phyloP scores from a whole-genome alignment of 768 basidiomycete species.

The Panellus pusillus region DNA sequence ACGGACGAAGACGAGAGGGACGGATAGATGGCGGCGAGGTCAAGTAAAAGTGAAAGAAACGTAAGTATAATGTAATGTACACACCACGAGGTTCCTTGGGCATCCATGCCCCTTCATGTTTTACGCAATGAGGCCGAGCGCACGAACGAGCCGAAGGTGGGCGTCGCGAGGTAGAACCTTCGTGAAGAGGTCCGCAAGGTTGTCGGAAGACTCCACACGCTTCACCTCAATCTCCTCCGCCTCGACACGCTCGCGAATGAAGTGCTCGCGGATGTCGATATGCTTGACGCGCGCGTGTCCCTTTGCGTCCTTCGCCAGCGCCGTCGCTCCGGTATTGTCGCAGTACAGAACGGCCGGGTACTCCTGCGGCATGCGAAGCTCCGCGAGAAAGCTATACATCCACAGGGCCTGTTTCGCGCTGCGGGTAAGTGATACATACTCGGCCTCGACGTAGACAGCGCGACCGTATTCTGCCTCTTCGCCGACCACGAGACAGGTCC shows the following conservation, averaged over 20 bases:
- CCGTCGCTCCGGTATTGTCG: constrained; percentile 29
- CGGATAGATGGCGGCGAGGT: too few relatives aligned
- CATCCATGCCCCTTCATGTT: too few relatives aligned
- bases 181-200: constrained; percentile 30
- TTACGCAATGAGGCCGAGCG: too few relatives aligned
- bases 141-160: neutral
- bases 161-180: constrained; percentile 22
- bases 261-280: constrained; percentile 8
- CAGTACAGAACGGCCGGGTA: constrained; percentile 21
- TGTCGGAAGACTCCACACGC: constrained; percentile 20
- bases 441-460: neutral
- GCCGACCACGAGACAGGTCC: constrained; percentile 3
- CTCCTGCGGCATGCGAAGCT: constrained; percentile 23
- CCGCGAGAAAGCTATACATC: constrained; percentile 25
- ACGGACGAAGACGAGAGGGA: too few relatives aligned
- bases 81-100: too few relatives aligned
- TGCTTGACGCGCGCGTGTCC: constrained; percentile 6
- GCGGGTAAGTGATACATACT: constrained; percentile 24
- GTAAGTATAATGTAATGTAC: too few relatives aligned
- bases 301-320: constrained; percentile 1
- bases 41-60: too few relatives aligned
- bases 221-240: neutral
- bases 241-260: constrained; percentile 9
- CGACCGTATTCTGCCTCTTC: neutral
- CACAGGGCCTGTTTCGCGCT: constrained; percentile 32